Base-by-base conservation (phyloP, 2,329 filamentous ascomycete genomes). In the Colletotrichum lentis region DNA sequence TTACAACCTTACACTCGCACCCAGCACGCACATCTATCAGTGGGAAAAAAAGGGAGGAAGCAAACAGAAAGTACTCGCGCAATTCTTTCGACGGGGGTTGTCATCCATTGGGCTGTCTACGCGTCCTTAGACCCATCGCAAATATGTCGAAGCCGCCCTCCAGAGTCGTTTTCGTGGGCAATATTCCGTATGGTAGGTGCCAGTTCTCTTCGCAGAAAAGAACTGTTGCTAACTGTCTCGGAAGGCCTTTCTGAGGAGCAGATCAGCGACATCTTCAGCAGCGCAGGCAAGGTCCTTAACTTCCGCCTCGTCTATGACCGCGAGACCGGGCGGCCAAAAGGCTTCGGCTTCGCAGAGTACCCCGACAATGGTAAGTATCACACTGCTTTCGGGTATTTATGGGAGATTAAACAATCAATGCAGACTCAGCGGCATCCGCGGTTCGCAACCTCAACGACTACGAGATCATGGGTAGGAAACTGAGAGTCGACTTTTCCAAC, bases 331-430 rank as follows among this genome's bases (percentile, higher is more conserved):
- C 90, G 93, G 64, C 94, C 96, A 0, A 98, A 97, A 79, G 96
- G 96, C 20, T 99, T 97, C 77, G 96, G 96, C 43, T 99, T 98
- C 75, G 92, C 94, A 75, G 95, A 98, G 78, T 99, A 97, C 76
- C 91, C 93, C 63, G 96, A 98, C 76, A 90, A 92, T 68, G 95
- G 97, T 87, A 72, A 47, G 8, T 12, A 18, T 5, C 20, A 43
- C 18, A 16, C 22, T 27, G 6, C 8, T 18, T 11, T 39, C 5
- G 11, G 16, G 16, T n/a, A 41, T 35, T 3, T 1, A 12, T 18
- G n/a, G 7, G 11, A 41, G 14, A 8, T 39, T 57, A 11, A 50
- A n/a, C 37, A 18, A 39, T 20, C 22, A 22, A 53, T 5, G 24
- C 67, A 89, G 88, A 90, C 74, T 90, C 94, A 31, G 96, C 96